Evolutionary conservation across 129 eudicot species (phyloP).

Genomic region (Arctium minus): DNA sequence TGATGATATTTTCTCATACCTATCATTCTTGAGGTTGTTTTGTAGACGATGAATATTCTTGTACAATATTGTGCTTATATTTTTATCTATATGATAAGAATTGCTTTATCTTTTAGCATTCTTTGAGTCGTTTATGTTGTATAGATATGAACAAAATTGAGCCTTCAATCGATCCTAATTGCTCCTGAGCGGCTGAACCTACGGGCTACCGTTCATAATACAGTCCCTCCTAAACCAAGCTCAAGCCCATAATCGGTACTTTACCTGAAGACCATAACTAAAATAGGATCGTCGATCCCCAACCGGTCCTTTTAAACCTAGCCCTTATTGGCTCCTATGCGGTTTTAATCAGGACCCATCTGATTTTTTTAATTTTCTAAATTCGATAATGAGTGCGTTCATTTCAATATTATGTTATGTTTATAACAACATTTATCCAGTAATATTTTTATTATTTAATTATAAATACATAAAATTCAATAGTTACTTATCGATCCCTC

Average conservation of each 20-base stretch:
- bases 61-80: neutral
- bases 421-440: neutral
- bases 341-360: neutral
- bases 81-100: too few species aligned
- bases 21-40: neutral
- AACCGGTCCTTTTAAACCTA: neutral
- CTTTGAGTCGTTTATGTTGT: neutral
- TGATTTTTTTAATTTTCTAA: too few species aligned
- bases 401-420: neutral
- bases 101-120: neutral
- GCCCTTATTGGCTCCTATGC: too few species aligned
- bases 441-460: too few species aligned
- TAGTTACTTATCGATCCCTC: neutral
- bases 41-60: neutral
- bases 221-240: neutral
- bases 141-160: neutral
- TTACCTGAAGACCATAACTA: neutral
- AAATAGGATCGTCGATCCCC: neutral
- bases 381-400: neutral
- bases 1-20: neutral
- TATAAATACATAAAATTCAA: too few species aligned
- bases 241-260: neutral
- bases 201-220: neutral
- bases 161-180: neutral
- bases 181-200: too few species aligned